Conservation (phyloP, 495 filamentous ascomycete species). For the Penicillium coprophilum region DNA sequence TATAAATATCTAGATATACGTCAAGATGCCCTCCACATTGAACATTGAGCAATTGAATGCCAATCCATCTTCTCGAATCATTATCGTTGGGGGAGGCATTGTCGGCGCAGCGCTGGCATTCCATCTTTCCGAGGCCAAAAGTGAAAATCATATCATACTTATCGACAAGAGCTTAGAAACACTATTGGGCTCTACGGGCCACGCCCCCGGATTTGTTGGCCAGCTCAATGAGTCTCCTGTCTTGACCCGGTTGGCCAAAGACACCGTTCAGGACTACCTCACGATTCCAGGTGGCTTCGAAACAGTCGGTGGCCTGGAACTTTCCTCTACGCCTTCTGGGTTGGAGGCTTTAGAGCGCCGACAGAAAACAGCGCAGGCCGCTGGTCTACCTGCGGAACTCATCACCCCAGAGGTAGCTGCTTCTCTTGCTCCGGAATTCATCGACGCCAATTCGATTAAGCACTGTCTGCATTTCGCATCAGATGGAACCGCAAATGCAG, state of each 20-base stretch:
- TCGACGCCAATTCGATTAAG: conserved; percentile 21
- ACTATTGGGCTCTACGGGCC: conserved; percentile 29
- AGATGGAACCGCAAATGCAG: conserved; percentile 34
- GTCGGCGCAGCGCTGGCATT: conserved; percentile 43
- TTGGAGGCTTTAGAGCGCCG: conserved; percentile 25
- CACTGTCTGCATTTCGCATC: conserved; percentile 25
- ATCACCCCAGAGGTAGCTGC: conserved; percentile 26
- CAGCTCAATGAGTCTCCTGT: conserved; percentile 38
- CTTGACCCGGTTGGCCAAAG: conserved; percentile 32
- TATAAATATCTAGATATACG: too few species aligned
- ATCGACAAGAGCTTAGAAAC: conserved; percentile 28
- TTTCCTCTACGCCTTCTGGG: conserved; percentile 27
- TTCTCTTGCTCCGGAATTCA: conserved; percentile 31
- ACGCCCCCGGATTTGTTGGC: conserved; percentile 39
- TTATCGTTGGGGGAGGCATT: conserved; percentile 49
- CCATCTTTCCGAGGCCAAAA: conserved; percentile 28
- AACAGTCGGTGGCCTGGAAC: conserved; percentile 33
- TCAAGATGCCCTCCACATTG: conserved; percentile 14
- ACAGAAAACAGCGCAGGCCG: conserved; percentile 18
- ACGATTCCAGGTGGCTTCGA: conserved; percentile 31
- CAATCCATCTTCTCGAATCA: conserved; percentile 21
- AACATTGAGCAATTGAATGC: conserved; percentile 19
- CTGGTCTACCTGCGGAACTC: conserved; percentile 30
- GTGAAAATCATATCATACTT: conserved; percentile 20
- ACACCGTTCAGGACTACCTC: conserved; percentile 32